Evolutionary conservation across 1,284 basidiomycete genomes (phyloP).

Genomic region (Takashimella tepidaria): DNA sequence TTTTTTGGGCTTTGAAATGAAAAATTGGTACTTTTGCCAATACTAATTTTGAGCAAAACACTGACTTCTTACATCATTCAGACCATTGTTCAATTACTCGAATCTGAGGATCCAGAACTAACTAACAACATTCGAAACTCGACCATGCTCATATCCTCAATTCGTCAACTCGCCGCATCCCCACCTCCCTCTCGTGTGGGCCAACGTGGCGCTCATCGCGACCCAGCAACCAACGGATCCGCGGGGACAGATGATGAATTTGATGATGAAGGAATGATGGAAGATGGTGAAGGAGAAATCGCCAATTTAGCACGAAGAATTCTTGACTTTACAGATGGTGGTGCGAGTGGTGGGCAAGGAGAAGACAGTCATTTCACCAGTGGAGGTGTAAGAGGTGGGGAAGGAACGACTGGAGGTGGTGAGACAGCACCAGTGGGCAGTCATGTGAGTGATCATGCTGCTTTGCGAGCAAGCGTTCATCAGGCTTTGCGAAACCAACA

Average conservation of each 20-base stretch:
- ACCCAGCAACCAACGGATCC: constrained; percentile 18
- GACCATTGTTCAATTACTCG: constrained; percentile 93
- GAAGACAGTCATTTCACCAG: constrained; percentile 4
- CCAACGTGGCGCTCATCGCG: constrained; percentile 53
- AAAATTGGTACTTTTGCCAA: no score
- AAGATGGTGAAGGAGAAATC: constrained; percentile 59
- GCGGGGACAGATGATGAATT: constrained; percentile 58
- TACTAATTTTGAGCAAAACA: no score
- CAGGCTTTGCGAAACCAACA: constrained; percentile 31
- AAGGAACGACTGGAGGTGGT: constrained; percentile 6
- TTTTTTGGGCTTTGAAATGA: neutral
- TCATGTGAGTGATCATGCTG: constrained; percentile 33
- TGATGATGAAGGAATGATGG: constrained; percentile 68
- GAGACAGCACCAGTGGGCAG: constrained; percentile 18
- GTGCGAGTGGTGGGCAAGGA: constrained; percentile 3
- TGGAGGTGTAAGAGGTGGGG: constrained; percentile 7
- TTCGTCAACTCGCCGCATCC: constrained; percentile 71
- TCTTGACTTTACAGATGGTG: constrained; percentile 67
- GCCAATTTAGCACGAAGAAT: constrained; percentile 76
- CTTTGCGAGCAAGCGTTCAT: constrained; percentile 43
- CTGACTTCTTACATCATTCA: constrained; percentile 8
- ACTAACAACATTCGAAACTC: constrained; percentile 84
- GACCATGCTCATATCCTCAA: constrained; percentile 71
- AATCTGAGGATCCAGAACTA: constrained; percentile 87
- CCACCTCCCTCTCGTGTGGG: constrained; percentile 69